Percentiles rank a stretch among this genome's conserved stretches.
Evolutionary conservation across 768 basidiomycete species (phyloP).

Genomic region (Pulveroboletus frians): DNA sequence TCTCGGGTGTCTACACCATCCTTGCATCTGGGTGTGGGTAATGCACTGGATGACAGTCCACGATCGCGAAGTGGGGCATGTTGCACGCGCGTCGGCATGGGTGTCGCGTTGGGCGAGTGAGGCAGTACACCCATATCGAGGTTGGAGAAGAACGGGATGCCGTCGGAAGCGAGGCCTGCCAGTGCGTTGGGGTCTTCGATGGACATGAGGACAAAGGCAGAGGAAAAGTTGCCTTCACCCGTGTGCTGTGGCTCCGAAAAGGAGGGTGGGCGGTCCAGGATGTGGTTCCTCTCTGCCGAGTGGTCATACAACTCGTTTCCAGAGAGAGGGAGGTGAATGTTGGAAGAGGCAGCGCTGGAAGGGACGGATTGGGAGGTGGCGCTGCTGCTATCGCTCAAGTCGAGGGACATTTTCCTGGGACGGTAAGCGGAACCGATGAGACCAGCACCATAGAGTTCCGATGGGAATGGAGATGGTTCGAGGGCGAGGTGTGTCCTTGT

Average conservation of each 20-base stretch:
- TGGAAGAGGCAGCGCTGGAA: slow-evolving; percentile 53
- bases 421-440: slow-evolving; percentile 26
- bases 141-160: slow-evolving; percentile 57
- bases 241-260: slow-evolving; percentile 5
- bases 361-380: slow-evolving; percentile 40
- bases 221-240: slow-evolving; percentile 44
- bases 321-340: slow-evolving; percentile 44
- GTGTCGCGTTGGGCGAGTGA: slow-evolving; percentile 44
- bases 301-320: slow-evolving; percentile 26
- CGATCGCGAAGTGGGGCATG: slow-evolving; percentile 26
- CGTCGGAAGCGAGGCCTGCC: slow-evolving; percentile 53
- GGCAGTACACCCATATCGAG: slow-evolving; percentile 23
- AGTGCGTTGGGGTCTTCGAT: slow-evolving; percentile 70
- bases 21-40: slow-evolving; percentile 32
- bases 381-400: slow-evolving; percentile 43
- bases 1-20: slow-evolving; percentile 42
- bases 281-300: slow-evolving; percentile 24
- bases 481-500: slow-evolving; percentile 14
- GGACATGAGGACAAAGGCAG: slow-evolving; percentile 70
- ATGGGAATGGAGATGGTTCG: slow-evolving; percentile 19
- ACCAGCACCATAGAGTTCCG: slow-evolving; percentile 16
- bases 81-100: slow-evolving; percentile 36
- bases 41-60: slow-evolving; percentile 21
- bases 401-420: slow-evolving; percentile 32
- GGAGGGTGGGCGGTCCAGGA: slow-evolving; percentile 16